Base-by-base conservation (phyloP, 345 rosid species). In the Streptanthus diversifolius region DNA sequence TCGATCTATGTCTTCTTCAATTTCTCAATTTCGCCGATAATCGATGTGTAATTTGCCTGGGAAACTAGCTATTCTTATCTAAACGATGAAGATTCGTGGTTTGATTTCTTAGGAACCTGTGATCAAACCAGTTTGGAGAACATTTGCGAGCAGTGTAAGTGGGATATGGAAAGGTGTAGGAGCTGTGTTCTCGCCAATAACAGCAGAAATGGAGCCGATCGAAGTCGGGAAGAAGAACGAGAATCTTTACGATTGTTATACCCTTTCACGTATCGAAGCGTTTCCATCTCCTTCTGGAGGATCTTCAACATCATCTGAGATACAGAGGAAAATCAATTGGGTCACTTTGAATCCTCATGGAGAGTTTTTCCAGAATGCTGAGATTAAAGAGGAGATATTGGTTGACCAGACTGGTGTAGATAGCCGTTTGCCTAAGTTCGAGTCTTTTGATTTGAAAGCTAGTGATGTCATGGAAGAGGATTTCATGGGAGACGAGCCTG, bases 121-220 rank as follows among this genome's bases (percentile, higher is more conserved):
- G 49, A 93, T 93, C 65, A 89, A 77, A 75, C 97, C 97, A 27
- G 35, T 62, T 1, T 89, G 96, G 98, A 82, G 79, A 66, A 93
- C 98, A 52, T 93, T 91, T 83, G 80, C 88, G 19, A 93, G 96
- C 70, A 93, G 97, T 80, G 88, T 93, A 7, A 86, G 95, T 75
- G 98, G 97, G 79, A 85, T 88, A 79, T 93, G 98, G 98, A 89
- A 93, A 72, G 97, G 96, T 7, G 92, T 88, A 27, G 97, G 97
- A 72, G 98, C 97, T 14, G 91, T 86, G 15, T 91, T 91, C 72
- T 93, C 97, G 3, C 91, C 97, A 5, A 85, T 83, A 27, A 91
- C 91, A 33, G 95, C 87, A 24, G 88, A 93, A 78, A 89, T 93
- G 92, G 98, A 93, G 56, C 98, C 97, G 1, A 71, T 93, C 63